Conservation (phyloP, 2,329 filamentous ascomycete species). For the Claviceps cyperi region DNA sequence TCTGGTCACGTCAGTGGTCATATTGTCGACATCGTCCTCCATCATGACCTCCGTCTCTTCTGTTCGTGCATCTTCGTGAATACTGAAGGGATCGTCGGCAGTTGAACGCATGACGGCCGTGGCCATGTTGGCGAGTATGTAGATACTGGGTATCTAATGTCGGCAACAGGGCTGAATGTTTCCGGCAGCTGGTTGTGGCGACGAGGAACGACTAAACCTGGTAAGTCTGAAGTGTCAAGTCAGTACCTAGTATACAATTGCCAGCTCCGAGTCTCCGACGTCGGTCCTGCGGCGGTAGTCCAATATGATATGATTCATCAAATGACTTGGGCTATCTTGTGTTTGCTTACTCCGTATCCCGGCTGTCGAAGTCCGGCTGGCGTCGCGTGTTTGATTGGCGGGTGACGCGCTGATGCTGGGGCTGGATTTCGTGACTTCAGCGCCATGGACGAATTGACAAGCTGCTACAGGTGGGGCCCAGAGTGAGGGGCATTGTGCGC, state of each 20-base stretch:
- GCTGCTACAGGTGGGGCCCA: neutral
- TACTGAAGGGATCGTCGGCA: constrained; percentile 27
- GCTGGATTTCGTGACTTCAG: neutral
- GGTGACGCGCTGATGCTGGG: constrained; percentile 2
- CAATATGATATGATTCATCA: neutral
- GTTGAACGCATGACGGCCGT: neutral
- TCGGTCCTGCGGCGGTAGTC: neutral
- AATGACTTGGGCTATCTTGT: neutral
- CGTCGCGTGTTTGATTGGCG: constrained; percentile 1
- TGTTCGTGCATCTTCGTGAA: constrained; percentile 35
- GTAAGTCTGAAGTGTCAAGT: neutral
- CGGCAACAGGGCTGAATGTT: neutral
- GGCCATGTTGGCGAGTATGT: constrained; percentile 4
- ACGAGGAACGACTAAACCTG: neutral
- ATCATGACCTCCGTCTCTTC: constrained; percentile 36
- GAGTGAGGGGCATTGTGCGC: constrained; percentile 10
- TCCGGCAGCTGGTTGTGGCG: neutral
- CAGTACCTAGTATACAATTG: neutral
- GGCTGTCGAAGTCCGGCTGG: neutral
- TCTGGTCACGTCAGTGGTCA: constrained; percentile 15
- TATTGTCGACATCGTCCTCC: constrained; percentile 23
- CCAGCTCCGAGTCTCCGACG: neutral
- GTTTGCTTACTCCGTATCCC: neutral
- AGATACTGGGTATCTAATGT: neutral
- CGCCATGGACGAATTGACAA: neutral